Percentiles rank a stretch among this genome's conserved stretches.
These are phyloP conservation scores for Podospora comata DNA, from an alignment of 495 filamentous ascomycete species.

Conservation along the genomic window DNA sequence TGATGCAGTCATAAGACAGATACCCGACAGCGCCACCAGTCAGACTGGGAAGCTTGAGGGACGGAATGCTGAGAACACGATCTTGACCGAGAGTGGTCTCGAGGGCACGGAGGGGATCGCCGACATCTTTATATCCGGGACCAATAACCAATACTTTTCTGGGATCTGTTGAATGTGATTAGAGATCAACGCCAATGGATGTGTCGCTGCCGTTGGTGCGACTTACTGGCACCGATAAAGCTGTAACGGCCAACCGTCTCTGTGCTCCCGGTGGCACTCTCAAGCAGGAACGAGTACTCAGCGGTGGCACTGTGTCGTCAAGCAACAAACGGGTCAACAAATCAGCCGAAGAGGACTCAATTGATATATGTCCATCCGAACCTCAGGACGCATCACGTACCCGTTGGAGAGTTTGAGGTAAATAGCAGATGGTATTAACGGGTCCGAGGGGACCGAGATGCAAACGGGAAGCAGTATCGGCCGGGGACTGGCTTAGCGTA, in stretches of 20 bases:
- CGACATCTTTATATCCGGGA: conserved; percentile 74
- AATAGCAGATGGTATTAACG: conserved; percentile 84
- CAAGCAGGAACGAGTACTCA: conserved; percentile 82
- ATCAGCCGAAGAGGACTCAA: not conserved
- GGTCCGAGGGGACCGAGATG: conserved; percentile 82
- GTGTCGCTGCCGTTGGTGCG: not conserved
- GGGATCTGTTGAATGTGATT: conserved; percentile 44
- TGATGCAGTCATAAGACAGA: conserved; percentile 94
- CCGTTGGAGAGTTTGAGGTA: conserved; percentile 73
- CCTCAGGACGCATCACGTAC: conserved; percentile 15
- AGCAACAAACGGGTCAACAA: conserved; percentile 7
- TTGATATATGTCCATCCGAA: not conserved
- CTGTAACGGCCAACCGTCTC: conserved; percentile 91
- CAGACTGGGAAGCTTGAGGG: conserved; percentile 73
- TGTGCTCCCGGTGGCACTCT: conserved; percentile 88
- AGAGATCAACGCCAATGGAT: not conserved
- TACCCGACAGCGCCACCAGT: conserved; percentile 94
- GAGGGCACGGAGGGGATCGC: conserved; percentile 78
- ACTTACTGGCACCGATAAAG: conserved; percentile 78
- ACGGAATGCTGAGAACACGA: conserved; percentile 75
- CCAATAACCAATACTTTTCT: conserved; percentile 84
- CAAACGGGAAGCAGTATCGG: conserved; percentile 83
- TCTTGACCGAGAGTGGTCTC: conserved; percentile 73
- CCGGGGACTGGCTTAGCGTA: conserved; percentile 20
- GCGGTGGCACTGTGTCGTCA: conserved; percentile 55